These are phyloP conservation scores for Agaricus sinodeliciosus DNA, from an alignment of 768 basidiomycete genomes.

Conservation along the genomic window DNA sequence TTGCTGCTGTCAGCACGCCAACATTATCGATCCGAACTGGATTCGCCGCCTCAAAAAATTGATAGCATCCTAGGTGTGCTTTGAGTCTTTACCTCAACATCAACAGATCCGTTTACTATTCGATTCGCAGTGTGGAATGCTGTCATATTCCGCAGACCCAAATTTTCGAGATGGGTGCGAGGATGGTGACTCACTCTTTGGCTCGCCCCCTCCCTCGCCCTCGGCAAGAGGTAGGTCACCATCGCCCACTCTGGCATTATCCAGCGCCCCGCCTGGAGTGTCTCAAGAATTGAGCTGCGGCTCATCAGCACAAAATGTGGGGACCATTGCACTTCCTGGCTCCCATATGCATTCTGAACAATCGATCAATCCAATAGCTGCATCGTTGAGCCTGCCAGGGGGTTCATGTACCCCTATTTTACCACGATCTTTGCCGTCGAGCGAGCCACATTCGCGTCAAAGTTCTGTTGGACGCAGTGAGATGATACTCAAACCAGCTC, in stretches of 20 bases:
- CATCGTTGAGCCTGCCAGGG: slow-evolving; percentile 39
- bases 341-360: slow-evolving; percentile 86
- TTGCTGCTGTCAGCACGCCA: background rate
- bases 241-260: slow-evolving; percentile 53
- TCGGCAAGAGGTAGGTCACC: slow-evolving; percentile 63
- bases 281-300: slow-evolving; percentile 11
- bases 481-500: background rate
- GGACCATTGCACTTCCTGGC: slow-evolving; percentile 98
- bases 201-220: slow-evolving; percentile 71
- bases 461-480: slow-evolving; percentile 3
- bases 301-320: slow-evolving; percentile 75
- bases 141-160: background rate
- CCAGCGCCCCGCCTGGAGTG: slow-evolving; percentile 22
- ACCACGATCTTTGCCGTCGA: slow-evolving; percentile 12
- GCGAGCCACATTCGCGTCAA: slow-evolving; percentile 4
- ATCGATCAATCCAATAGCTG: slow-evolving; percentile 74
- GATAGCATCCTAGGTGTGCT: slow-evolving; percentile 3
- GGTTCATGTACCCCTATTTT: slow-evolving; percentile 34
- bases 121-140: slow-evolving; percentile 1
- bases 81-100: background rate
- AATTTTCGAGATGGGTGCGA: slow-evolving; percentile 1
- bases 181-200: slow-evolving; percentile 73
- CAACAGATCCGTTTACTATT: background rate
- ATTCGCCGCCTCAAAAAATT: background rate
- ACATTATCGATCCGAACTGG: background rate